Percentiles rank a stretch among this genome's conserved stretches.
phyloP scores from a whole-genome alignment of 352 stramenopile genomes.

The Phytophthora agathidicida region DNA sequence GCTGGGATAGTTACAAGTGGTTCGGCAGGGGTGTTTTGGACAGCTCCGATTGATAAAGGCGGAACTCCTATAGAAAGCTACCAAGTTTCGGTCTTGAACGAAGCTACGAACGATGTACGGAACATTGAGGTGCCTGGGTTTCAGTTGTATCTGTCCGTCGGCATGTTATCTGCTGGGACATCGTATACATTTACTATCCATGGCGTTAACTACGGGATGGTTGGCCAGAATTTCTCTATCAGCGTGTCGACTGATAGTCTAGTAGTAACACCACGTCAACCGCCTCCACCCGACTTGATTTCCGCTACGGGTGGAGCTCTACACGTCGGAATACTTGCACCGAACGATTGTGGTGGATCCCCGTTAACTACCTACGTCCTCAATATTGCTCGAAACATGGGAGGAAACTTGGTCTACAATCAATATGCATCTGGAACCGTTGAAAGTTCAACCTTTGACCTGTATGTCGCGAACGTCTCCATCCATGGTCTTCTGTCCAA shows the following conservation, averaged over 20 bases:
- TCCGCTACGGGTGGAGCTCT: slow-evolving; percentile 53
- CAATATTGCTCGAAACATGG: slow-evolving; percentile 35
- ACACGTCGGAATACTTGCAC: slow-evolving; percentile 38
- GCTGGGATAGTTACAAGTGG: slow-evolving; percentile 27
- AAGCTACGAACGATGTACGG: neutral
- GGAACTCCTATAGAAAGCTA: slow-evolving; percentile 35
- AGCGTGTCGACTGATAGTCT: slow-evolving; percentile 11
- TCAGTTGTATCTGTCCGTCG: slow-evolving; percentile 1
- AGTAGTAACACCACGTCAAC: slow-evolving; percentile 17
- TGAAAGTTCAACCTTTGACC: slow-evolving; percentile 8
- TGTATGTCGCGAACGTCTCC: slow-evolving; percentile 26
- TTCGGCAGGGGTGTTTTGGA: slow-evolving; percentile 34
- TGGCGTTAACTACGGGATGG: slow-evolving; percentile 34
- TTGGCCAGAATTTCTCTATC: slow-evolving; percentile 1
- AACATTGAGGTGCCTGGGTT: slow-evolving; percentile 18
- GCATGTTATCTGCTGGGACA: slow-evolving; percentile 31
- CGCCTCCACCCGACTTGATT: slow-evolving; percentile 33
- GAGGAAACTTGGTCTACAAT: slow-evolving; percentile 12
- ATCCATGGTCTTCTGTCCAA: slow-evolving; percentile 41
- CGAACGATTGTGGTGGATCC: slow-evolving; percentile 45
- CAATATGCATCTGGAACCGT: slow-evolving; percentile 14
- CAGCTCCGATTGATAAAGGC: slow-evolving; percentile 35
- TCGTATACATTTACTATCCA: slow-evolving; percentile 38
- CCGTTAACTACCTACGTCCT: slow-evolving; percentile 32
- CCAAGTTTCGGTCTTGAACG: slow-evolving; percentile 26